phyloP scores from a whole-genome alignment of 495 filamentous ascomycete genomes.

The Penicillium diatomitis region DNA sequence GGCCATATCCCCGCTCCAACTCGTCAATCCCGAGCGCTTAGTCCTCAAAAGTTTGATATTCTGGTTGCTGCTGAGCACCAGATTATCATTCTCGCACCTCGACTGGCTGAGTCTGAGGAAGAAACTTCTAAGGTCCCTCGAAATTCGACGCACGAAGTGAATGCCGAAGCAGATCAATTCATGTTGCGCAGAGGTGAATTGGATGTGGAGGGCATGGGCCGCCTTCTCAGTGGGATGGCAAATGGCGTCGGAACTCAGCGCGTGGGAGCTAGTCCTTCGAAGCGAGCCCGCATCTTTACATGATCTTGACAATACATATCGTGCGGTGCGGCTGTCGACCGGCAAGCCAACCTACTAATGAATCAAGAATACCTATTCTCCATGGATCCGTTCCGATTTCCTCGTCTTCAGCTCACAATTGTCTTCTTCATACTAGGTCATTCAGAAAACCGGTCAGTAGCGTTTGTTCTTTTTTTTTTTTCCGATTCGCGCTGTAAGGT shows the following conservation, averaged over 20 bases:
- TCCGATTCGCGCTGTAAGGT: constrained; percentile 43
- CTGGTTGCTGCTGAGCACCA: constrained; percentile 57
- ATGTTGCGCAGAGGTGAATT: constrained; percentile 38
- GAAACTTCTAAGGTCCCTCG: constrained; percentile 1
- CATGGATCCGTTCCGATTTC: neutral
- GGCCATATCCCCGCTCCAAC: constrained; percentile 40
- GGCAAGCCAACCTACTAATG: constrained; percentile 22
- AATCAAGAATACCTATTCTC: neutral
- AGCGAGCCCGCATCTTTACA: constrained; percentile 33
- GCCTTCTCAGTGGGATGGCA: constrained; percentile 39
- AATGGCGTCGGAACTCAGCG: constrained; percentile 20
- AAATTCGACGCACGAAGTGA: constrained; percentile 12
- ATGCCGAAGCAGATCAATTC: constrained; percentile 30
- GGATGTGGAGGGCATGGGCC: constrained; percentile 45
- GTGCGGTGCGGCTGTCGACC: constrained; percentile 2
- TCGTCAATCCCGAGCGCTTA: constrained; percentile 25
- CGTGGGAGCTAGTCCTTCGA: constrained; percentile 29
- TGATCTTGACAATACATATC: constrained; percentile 11
- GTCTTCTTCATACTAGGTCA: too few relatives aligned
- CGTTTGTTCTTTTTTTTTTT: neutral
- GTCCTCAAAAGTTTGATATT: constrained; percentile 45
- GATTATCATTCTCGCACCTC: constrained; percentile 46
- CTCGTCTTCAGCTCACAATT: neutral
- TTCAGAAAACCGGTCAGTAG: too few relatives aligned
- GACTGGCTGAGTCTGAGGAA: constrained; percentile 21